Percentiles rank a stretch among this genome's conserved stretches.
phyloP scores from a whole-genome alignment of 345 rosid species.

The Heritiera fomes region DNA sequence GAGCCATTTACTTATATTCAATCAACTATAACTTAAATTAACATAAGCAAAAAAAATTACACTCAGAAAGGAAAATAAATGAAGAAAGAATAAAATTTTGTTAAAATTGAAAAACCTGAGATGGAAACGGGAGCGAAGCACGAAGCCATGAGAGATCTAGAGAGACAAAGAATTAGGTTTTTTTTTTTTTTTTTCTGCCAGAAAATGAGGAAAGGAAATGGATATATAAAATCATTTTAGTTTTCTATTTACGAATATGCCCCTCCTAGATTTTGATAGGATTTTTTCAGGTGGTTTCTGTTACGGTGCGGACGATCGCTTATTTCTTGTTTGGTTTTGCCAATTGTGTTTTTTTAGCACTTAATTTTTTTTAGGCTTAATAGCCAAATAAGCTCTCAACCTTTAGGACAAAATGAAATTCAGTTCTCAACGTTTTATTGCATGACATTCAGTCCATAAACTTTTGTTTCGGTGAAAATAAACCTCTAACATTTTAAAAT shows the following conservation, averaged over 20 bases:
- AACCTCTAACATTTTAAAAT: no score
- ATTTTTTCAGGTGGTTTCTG: not conserved
- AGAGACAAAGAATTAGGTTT: not conserved
- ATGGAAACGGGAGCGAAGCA: constrained; percentile 12
- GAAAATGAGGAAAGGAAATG: not conserved
- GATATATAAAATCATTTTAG: not conserved
- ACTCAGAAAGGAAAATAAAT: not conserved
- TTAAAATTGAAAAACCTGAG: constrained; percentile 9
- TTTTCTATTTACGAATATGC: not conserved
- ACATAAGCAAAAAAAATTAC: not conserved
- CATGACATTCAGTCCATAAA: no score
- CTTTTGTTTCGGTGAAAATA: no score
- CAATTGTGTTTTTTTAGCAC: no score
- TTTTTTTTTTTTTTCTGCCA: not conserved
- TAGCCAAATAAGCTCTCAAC: no score
- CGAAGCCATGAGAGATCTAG: constrained; percentile 15
- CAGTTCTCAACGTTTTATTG: no score
- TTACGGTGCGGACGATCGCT: not conserved
- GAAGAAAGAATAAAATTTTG: not conserved
- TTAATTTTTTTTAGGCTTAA: no score
- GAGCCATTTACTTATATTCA: not conserved
- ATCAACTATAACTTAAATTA: not conserved
- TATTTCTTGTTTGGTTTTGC: not conserved
- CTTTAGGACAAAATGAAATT: no score
- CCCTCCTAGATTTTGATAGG: not conserved